Evolutionary conservation across 2,329 filamentous ascomycete species (phyloP).

Genomic region (Colletotrichum sp.): DNA sequence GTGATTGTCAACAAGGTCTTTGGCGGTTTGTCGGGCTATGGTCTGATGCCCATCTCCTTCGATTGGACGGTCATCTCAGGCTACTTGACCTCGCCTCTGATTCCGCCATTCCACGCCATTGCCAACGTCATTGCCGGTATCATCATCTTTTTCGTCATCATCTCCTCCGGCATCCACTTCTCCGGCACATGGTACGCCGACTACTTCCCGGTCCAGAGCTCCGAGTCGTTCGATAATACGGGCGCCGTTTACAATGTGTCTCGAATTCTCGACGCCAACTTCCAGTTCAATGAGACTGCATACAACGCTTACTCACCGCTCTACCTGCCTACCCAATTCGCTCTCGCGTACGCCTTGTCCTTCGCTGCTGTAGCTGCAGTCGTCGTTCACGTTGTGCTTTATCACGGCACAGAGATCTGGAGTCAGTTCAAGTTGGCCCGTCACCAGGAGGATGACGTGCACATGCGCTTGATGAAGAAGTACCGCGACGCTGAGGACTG

Average conservation of each 20-base stretch:
- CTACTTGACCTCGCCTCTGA: slow-evolving; percentile 61
- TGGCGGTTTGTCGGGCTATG: slow-evolving; percentile 65
- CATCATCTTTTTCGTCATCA: slow-evolving; percentile 54
- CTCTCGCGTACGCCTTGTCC: slow-evolving; percentile 64
- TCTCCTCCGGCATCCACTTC: slow-evolving; percentile 66
- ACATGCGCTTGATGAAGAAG: slow-evolving; percentile 67
- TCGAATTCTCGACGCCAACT: slow-evolving; percentile 60
- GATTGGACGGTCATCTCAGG: slow-evolving; percentile 69
- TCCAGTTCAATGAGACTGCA: slow-evolving; percentile 63
- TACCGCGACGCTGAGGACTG: slow-evolving; percentile 64
- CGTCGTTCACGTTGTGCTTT: slow-evolving; percentile 59
- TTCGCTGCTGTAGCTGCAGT: slow-evolving; percentile 72
- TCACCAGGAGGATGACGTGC: slow-evolving; percentile 61
- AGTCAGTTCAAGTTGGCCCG: slow-evolving; percentile 59
- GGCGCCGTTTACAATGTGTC: slow-evolving; percentile 64
- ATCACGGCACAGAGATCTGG: slow-evolving; percentile 61
- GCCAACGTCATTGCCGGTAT: slow-evolving; percentile 62
- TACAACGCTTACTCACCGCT: slow-evolving; percentile 71
- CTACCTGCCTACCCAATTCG: slow-evolving; percentile 67
- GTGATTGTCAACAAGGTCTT: slow-evolving; percentile 69
- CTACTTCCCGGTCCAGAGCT: slow-evolving; percentile 66
- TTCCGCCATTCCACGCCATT: slow-evolving; percentile 65
- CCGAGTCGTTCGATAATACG: slow-evolving; percentile 68
- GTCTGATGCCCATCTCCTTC: slow-evolving; percentile 68
- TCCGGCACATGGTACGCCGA: slow-evolving; percentile 61